Evolutionary conservation across 1,284 basidiomycete genomes (phyloP), one percentile per base, ranked within the genome.

Genomic region (Apiotrichum veenhuisii): DNA sequence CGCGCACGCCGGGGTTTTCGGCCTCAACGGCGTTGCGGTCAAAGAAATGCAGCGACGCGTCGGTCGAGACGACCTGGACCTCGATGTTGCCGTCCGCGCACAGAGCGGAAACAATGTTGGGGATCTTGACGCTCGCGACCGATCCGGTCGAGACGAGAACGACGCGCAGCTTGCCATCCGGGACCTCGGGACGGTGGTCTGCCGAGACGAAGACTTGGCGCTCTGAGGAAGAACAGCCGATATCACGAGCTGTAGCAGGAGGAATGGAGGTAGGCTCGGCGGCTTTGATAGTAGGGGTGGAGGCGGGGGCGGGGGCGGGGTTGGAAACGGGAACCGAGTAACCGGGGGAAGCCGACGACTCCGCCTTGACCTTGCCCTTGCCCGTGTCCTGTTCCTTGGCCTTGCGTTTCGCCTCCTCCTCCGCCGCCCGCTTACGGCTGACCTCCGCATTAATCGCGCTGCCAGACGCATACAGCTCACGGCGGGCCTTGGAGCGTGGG

Each of bases 51-150:
- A 92, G 79, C 0, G 91, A 88, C 0, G 85, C 73, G 54, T 85
- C 83, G 0, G 91, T 96, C 0, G 92, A 83, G 5, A 93, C 86
- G 5, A 98, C 85, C 69, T 97, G 85, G 0, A 98, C 82, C 43
- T 84, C 84, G 52, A 97, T 86, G 55, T 85, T 82, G 49, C 77
- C 70, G 68, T 89, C 84, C 88, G 92, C 58, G 12, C 49, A 34
- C 12, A 62, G 57, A 7, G 38, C 85, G 30, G 83, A 77, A 3
- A 92, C 89, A 52, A 98, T 97, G 38, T 95, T 80, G 1, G 93
- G 92, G 1, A 88, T 85, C 72, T 98, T 98, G 69, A 98, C 84
- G 52, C 90, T 91, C 0, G 95, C 95, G 1, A 98, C 95, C 66
- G 91, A 95, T 14, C 95, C 94, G 0, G 91, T 91, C 0, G 88